A percentile compares a stretch with the other conserved stretches of the same genome.
phyloP scores from a whole-genome alignment of 2,329 filamentous ascomycete species.

The Aspergillus sp. region DNA sequence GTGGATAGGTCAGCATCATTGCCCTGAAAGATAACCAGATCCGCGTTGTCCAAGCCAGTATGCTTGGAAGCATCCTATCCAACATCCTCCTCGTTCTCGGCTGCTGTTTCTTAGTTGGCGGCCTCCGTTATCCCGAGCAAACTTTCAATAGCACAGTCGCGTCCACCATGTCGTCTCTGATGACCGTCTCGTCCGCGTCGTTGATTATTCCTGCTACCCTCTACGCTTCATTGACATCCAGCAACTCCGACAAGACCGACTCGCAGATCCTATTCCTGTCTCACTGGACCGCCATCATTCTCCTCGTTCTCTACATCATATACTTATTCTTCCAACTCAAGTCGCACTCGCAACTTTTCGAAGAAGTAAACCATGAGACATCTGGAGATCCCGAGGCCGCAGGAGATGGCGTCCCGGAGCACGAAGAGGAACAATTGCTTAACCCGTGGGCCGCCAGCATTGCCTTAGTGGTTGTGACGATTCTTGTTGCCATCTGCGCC shows the following conservation, averaged over 20 bases:
- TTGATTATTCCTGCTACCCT: conserved; percentile 77
- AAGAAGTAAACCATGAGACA: conserved; percentile 40
- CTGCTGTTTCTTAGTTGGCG: conserved; percentile 77
- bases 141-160: conserved; percentile 52
- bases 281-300: conserved; percentile 72
- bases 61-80: conserved; percentile 93
- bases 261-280: conserved; percentile 68
- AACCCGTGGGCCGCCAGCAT: conserved; percentile 62
- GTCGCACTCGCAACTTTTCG: conserved; percentile 72
- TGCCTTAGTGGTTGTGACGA: conserved; percentile 68
- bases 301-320: conserved; percentile 71
- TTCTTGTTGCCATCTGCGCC: conserved; percentile 71
- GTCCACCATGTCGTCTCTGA: conserved; percentile 62
- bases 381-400: conserved; percentile 41
- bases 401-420: conserved; percentile 28
- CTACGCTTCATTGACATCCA: conserved; percentile 61
- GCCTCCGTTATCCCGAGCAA: conserved; percentile 69
- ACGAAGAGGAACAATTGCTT: conserved; percentile 54
- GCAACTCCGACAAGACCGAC: conserved; percentile 24
- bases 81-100: conserved; percentile 87
- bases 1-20: conserved; percentile 77
- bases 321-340: conserved; percentile 77
- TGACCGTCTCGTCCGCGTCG: conserved; percentile 74
- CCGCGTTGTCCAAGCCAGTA: conserved; percentile 94
- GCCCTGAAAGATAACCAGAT: conserved; percentile 83